These are phyloP conservation scores for Oryza australiensis DNA, from an alignment of 176 grass and related monocot genomes.

Conservation along the genomic window DNA sequence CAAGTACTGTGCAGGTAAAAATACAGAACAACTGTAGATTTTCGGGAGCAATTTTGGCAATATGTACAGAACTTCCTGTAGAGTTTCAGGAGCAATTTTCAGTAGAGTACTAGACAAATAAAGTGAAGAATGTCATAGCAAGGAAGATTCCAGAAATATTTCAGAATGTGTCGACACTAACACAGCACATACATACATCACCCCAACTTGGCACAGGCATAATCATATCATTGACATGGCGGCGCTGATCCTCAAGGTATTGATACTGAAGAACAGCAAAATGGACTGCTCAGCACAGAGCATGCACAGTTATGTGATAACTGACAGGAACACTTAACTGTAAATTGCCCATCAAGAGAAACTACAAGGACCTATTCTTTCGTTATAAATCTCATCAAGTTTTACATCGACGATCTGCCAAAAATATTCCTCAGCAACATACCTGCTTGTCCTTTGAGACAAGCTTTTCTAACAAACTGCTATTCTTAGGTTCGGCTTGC, in stretches of 20 bases:
- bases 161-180: constrained; percentile 18
- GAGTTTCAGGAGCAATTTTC: constrained; percentile 2
- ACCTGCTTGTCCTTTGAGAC: constrained; percentile 1
- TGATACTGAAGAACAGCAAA: constrained; percentile 10
- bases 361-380: constrained; percentile 6
- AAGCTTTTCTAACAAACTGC: constrained; percentile 44
- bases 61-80: background rate
- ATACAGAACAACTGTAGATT: background rate
- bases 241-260: constrained; percentile 7
- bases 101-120: background rate
- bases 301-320: constrained; percentile 24
- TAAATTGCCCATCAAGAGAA: constrained; percentile 6
- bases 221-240: background rate
- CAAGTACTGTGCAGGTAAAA: background rate
- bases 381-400: constrained; percentile 35
- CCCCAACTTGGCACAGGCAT: constrained; percentile 24
- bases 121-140: constrained; percentile 14
- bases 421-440: constrained; percentile 45
- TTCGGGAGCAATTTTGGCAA: background rate
- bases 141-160: constrained; percentile 44
- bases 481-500: constrained; percentile 47
- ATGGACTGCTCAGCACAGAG: constrained; percentile 5
- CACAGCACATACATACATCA: background rate
- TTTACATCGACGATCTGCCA: constrained; percentile 16
- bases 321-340: constrained; percentile 36